A percentile compares a stretch with the other conserved stretches of the same genome.
These are phyloP conservation scores for Datisca glomerata DNA, from an alignment of 306 rosid genomes.

Conservation along the genomic window DNA sequence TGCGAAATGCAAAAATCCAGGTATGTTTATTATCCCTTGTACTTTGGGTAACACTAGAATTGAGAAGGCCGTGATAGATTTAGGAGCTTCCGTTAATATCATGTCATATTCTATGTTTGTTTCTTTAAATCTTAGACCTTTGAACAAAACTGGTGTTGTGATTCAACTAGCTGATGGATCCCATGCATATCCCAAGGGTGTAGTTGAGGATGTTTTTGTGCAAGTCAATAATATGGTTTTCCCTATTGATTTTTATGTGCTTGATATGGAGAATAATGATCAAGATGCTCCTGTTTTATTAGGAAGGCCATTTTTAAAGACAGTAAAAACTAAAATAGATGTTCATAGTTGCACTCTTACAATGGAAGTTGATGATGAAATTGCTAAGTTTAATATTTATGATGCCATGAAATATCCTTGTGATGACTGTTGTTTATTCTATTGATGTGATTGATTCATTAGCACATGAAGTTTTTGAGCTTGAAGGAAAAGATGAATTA, in stretches of 20 bases:
- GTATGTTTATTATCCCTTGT: neutral
- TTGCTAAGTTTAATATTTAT: too few species aligned
- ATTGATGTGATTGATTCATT: too few species aligned
- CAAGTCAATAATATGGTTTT: neutral
- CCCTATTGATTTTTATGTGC: neutral
- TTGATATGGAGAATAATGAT: neutral
- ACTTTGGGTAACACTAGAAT: neutral
- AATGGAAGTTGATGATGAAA: too few species aligned
- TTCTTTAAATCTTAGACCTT: neutral
- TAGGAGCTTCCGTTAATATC: neutral
- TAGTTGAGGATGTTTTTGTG: neutral
- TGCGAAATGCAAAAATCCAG: slow-evolving; percentile 1
- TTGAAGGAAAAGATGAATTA: too few species aligned
- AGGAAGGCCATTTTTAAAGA: neutral
- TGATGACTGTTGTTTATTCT: too few species aligned
- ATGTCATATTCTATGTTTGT: neutral
- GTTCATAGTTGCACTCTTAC: too few species aligned
- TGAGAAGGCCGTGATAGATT: neutral
- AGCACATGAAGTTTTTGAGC: too few species aligned
- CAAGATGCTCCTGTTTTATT: neutral
- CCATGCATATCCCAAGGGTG: neutral
- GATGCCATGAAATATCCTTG: too few species aligned
- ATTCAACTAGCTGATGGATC: neutral
- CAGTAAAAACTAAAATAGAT: too few species aligned
- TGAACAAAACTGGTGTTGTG: neutral